A percentile compares a stretch with the other conserved stretches of the same genome.
phyloP scores from a whole-genome alignment of 352 stramenopile genomes.

The Pythium rhizo-oryzae region DNA sequence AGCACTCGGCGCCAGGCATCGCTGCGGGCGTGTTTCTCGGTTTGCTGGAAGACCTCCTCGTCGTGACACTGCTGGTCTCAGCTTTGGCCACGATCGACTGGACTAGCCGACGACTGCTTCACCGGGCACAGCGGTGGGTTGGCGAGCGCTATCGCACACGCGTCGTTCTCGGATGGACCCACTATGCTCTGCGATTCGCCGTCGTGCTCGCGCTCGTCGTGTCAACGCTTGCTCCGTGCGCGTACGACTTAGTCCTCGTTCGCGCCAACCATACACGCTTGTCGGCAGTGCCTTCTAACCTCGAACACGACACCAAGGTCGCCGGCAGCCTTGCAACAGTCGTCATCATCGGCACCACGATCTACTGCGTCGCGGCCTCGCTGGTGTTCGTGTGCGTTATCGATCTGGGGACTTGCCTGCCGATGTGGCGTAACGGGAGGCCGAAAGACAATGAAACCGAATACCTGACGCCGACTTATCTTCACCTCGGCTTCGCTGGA shows the following conservation, averaged over 20 bases:
- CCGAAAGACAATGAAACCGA: neutral
- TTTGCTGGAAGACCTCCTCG: neutral
- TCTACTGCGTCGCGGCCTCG: neutral
- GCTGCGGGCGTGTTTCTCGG: neutral
- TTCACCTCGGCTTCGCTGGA: neutral
- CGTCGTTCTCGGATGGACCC: neutral
- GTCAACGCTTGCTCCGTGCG: conserved; percentile 13
- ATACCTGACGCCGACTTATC: neutral
- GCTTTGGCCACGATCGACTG: neutral
- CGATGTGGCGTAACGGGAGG: too few species aligned
- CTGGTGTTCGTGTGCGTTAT: neutral
- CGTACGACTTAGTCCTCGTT: conserved; percentile 22
- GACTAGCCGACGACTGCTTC: neutral
- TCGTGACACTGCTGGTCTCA: neutral
- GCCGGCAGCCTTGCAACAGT: neutral
- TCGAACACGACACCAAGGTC: neutral
- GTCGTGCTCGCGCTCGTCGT: neutral
- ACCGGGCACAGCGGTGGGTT: neutral
- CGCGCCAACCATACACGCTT: conserved; percentile 18
- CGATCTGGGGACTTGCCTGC: neutral
- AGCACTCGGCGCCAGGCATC: neutral
- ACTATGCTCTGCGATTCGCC: neutral
- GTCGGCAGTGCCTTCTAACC: conserved; percentile 5
- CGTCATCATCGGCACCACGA: neutral
- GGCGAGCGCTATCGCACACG: neutral